These are phyloP conservation scores for Podospora didyma DNA, from an alignment of 495 filamentous ascomycete species.

Conservation along the genomic window DNA sequence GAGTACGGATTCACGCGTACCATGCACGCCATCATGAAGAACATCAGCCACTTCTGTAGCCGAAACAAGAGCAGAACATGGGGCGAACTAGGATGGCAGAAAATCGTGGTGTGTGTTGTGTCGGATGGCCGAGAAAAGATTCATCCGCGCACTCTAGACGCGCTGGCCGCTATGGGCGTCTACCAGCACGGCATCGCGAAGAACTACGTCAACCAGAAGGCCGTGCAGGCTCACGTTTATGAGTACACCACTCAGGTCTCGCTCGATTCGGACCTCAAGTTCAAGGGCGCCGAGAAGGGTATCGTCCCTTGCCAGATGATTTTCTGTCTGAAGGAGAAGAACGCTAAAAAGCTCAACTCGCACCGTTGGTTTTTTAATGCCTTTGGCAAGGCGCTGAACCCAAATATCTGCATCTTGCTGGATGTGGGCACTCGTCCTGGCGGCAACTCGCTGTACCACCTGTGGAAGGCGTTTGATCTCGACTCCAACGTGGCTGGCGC, in stretches of 20 bases:
- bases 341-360: conserved; percentile 95
- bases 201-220: conserved; percentile 90
- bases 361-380: conserved; percentile 99
- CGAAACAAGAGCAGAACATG: conserved; percentile 89
- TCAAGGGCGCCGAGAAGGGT: conserved; percentile 98
- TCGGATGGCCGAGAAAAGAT: conserved; percentile 92
- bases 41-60: conserved; percentile 93
- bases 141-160: conserved; percentile 89
- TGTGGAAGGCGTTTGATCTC: conserved; percentile 98
- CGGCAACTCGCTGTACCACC: conserved; percentile 83
- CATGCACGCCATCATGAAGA: conserved; percentile 98
- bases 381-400: conserved; percentile 86
- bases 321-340: conserved; percentile 98
- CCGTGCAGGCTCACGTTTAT: conserved; percentile 87
- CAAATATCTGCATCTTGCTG: conserved; percentile 93
- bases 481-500: conserved; percentile 96
- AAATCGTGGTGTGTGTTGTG: conserved; percentile 97
- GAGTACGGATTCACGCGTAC: conserved; percentile 94
- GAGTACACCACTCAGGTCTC: conserved; percentile 99
- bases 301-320: conserved; percentile 99
- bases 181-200: conserved; percentile 99
- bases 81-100: conserved; percentile 98
- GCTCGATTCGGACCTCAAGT: conserved; percentile 89
- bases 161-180: conserved; percentile 95
- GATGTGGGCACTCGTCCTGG: conserved; percentile 94